A percentile compares a stretch with the other conserved stretches of the same genome.
Conservation (phyloP, 2,329 filamentous ascomycete genomes). For the Alternaria sp. region DNA sequence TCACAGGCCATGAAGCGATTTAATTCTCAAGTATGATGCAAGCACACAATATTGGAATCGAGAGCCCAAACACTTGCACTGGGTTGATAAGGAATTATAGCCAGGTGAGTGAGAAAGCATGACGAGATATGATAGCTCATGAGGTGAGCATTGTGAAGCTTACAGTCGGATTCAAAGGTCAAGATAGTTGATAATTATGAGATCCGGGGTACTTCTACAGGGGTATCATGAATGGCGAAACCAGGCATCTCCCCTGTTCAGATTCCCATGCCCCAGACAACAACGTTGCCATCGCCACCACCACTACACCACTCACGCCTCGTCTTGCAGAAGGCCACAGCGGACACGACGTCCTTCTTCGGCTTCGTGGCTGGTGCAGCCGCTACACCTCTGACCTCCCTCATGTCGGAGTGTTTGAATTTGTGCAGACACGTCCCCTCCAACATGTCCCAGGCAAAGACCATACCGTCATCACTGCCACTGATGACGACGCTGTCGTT, state of each 20-base stretch:
- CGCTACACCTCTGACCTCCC: slow-evolving; percentile 27
- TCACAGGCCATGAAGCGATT: too few relatives aligned
- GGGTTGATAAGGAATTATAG: too few relatives aligned
- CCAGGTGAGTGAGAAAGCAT: too few relatives aligned
- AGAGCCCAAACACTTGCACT: too few relatives aligned
- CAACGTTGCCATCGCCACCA: slow-evolving; percentile 55
- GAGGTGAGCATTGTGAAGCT: too few relatives aligned
- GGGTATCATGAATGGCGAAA: slow-evolving; percentile 5
- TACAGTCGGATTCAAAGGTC: too few relatives aligned
- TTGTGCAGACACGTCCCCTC: slow-evolving; percentile 71
- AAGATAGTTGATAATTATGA: too few relatives aligned
- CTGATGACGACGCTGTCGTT: slow-evolving; percentile 79
- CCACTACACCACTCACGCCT: slow-evolving; percentile 58
- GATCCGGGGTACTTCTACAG: too few relatives aligned
- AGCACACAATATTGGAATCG: too few relatives aligned
- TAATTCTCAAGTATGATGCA: too few relatives aligned
- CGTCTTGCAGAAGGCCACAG: slow-evolving; percentile 55
- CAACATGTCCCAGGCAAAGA: slow-evolving; percentile 85
- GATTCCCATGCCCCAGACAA: slow-evolving; percentile 41
- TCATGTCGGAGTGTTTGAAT: slow-evolving; percentile 56
- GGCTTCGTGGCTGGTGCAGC: slow-evolving; percentile 40
- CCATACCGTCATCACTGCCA: slow-evolving; percentile 77
- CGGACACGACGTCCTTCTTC: slow-evolving; percentile 56
- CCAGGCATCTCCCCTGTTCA: not conserved
- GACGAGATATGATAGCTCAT: too few relatives aligned